Percentiles rank a stretch among this genome's conserved stretches.
Evolutionary conservation across 2,329 filamentous ascomycete species (phyloP).

Genomic region (Colletotrichum tabaci): DNA sequence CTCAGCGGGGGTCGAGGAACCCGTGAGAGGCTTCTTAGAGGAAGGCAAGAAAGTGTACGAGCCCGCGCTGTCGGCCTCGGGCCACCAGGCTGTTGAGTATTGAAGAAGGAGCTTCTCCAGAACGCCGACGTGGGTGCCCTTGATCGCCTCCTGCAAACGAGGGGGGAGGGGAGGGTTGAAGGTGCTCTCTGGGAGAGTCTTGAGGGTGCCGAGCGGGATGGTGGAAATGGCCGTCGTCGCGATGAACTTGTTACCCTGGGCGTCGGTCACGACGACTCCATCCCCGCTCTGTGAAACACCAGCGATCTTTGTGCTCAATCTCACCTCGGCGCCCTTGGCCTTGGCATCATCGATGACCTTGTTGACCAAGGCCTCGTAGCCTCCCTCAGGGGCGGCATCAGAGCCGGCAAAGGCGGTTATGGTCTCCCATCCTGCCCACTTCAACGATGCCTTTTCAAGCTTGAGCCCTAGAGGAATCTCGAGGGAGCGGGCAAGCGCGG

Average conservation of each 20-base stretch:
- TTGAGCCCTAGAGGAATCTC: constrained; percentile 38
- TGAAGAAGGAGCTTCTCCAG: constrained; percentile 40
- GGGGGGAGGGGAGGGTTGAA: constrained; percentile 34
- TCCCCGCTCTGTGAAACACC: constrained; percentile 15
- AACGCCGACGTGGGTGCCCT: constrained; percentile 37
- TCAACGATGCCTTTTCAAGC: constrained; percentile 39
- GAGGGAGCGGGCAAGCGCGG: constrained; percentile 36
- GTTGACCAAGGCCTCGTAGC: constrained; percentile 33
- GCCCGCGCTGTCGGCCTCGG: constrained; percentile 35
- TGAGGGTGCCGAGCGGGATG: constrained; percentile 37
- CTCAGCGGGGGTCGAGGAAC: constrained; percentile 24
- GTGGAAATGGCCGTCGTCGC: constrained; percentile 38
- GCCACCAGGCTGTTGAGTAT: constrained; percentile 38
- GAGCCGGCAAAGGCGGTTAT: constrained; percentile 33
- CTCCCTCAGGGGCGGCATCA: constrained; percentile 39
- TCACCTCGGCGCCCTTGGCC: constrained; percentile 33
- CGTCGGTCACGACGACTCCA: constrained; percentile 26
- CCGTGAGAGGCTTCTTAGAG: constrained; percentile 35
- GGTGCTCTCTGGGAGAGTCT: constrained; percentile 35
- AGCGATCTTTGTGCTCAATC: constrained; percentile 30
- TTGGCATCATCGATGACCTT: constrained; percentile 37
- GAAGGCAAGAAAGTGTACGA: constrained; percentile 40
- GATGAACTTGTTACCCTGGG: constrained; percentile 37
- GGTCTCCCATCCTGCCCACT: constrained; percentile 38
- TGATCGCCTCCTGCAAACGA: constrained; percentile 32